A percentile compares a stretch with the other conserved stretches of the same genome.
phyloP scores from a whole-genome alignment of 2,329 filamentous ascomycete species.

The Ophiostoma novo-ulmi region DNA sequence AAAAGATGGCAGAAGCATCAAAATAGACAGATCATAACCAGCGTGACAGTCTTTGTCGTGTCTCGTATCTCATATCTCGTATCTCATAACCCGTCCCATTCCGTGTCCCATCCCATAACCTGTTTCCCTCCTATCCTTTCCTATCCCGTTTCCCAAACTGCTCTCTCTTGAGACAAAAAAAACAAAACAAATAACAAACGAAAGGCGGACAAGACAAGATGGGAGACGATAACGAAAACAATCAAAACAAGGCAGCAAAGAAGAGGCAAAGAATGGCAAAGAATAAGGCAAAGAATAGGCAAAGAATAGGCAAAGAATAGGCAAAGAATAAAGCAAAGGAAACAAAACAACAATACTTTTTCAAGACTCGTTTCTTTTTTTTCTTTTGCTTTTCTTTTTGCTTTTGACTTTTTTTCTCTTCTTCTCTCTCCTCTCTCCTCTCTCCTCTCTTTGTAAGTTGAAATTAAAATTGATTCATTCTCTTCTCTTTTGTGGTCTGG shows the following conservation, averaged over 20 bases:
- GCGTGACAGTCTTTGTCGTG: background rate
- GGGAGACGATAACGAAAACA: background rate
- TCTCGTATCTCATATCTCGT: background rate
- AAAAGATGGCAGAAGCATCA: background rate
- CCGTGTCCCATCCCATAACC: too few relatives aligned
- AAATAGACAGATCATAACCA: background rate
- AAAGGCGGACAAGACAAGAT: background rate
- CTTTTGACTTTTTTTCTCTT: background rate
- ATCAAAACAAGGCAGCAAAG: background rate
- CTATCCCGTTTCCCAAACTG: background rate
- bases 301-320: background rate
- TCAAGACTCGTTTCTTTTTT: background rate
- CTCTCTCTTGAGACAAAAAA: background rate
- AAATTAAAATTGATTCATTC: background rate
- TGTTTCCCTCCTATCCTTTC: background rate
- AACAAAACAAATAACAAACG: background rate
- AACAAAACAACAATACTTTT: background rate
- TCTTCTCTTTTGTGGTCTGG: constrained; percentile 9
- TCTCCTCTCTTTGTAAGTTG: background rate
- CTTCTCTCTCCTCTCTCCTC: background rate
- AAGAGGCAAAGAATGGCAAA: background rate
- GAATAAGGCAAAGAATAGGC: background rate
- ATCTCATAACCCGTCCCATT: too few relatives aligned
- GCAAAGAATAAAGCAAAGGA: background rate
- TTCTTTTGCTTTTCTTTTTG: background rate